Evolutionary conservation across 768 basidiomycete species (phyloP).

Genomic region (Leucocoprinus sp.): DNA sequence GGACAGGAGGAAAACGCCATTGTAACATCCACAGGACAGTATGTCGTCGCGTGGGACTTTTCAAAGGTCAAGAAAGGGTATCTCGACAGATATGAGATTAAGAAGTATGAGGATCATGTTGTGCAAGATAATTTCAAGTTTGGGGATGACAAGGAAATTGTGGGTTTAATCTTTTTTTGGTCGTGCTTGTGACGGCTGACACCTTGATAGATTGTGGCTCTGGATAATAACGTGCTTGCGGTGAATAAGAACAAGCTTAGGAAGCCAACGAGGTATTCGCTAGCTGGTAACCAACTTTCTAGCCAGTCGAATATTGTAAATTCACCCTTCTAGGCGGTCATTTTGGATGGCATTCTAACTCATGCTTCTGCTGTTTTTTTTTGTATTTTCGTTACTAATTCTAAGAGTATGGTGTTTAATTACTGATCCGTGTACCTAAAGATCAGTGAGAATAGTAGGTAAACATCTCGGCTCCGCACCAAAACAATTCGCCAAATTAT

Average conservation of each 20-base stretch:
- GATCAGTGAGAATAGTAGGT: too few species aligned
- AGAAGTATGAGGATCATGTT: constrained; percentile 89
- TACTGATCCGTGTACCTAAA: too few species aligned
- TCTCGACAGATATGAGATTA: constrained; percentile 90
- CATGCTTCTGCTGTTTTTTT: constrained; percentile 15
- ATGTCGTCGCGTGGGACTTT: constrained; percentile 96
- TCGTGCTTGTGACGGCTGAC: too few species aligned
- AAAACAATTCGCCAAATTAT: too few species aligned
- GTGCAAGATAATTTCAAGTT: constrained; percentile 98
- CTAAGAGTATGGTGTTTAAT: too few species aligned
- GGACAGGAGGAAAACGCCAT: constrained; percentile 90
- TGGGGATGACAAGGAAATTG: constrained; percentile 94
- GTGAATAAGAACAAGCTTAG: constrained; percentile 90
- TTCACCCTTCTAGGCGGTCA: constrained; percentile 39
- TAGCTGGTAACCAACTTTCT: constrained; percentile 31
- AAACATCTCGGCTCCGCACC: too few species aligned
- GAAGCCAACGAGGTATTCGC: constrained; percentile 71
- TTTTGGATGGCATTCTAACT: constrained; percentile 3
- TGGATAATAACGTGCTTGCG: constrained; percentile 89
- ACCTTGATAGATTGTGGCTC: constrained; percentile 77
- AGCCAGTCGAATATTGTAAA: constrained; percentile 65
- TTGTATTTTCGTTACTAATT: background rate
- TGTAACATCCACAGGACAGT: constrained; percentile 88
- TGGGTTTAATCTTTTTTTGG: constrained; percentile 30
- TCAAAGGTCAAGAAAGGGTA: constrained; percentile 89